Evolutionary conservation across 768 basidiomycete species (phyloP).

Genomic region (Leccinum broughii): DNA sequence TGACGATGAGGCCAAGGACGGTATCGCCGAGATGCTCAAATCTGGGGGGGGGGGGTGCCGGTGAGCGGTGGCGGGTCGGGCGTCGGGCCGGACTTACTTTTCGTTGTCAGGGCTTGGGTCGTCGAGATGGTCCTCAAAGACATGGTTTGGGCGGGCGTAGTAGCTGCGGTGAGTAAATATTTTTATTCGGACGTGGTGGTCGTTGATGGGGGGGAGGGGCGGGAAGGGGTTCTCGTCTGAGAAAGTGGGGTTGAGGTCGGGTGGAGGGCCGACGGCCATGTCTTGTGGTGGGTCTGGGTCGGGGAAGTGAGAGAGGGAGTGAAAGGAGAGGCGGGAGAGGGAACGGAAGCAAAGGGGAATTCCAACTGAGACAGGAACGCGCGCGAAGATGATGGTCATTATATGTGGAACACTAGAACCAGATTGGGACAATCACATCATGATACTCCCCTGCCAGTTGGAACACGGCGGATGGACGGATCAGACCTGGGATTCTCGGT

Average conservation of each 20-base stretch:
- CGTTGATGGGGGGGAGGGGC: constrained; percentile 55
- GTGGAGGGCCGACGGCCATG: constrained; percentile 9
- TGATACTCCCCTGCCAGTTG: no score
- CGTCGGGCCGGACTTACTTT: constrained; percentile 46
- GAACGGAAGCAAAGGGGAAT: no score
- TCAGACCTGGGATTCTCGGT: no score
- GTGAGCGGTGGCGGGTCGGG: not conserved
- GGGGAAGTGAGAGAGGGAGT: constrained; percentile 4
- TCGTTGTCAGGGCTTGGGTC: constrained; percentile 84
- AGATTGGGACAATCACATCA: no score
- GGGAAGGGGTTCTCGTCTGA: constrained; percentile 42
- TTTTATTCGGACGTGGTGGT: constrained; percentile 45
- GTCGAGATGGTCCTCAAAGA: constrained; percentile 72
- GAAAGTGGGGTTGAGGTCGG: constrained; percentile 32
- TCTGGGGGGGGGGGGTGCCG: constrained; percentile 35
- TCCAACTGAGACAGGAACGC: no score
- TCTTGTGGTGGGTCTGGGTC: not conserved
- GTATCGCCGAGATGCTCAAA: constrained; percentile 78
- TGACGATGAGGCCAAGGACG: constrained; percentile 69
- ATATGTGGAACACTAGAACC: no score
- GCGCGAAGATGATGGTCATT: no score
- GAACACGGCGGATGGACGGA: no score
- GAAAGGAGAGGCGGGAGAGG: no score
- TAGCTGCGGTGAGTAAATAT: constrained; percentile 79
- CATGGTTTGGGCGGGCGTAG: constrained; percentile 65